Percentiles rank a stretch among this genome's conserved stretches.
Evolutionary conservation across 2,329 filamentous ascomycete genomes (phyloP).

Genomic region (Penicillium decumbens): DNA sequence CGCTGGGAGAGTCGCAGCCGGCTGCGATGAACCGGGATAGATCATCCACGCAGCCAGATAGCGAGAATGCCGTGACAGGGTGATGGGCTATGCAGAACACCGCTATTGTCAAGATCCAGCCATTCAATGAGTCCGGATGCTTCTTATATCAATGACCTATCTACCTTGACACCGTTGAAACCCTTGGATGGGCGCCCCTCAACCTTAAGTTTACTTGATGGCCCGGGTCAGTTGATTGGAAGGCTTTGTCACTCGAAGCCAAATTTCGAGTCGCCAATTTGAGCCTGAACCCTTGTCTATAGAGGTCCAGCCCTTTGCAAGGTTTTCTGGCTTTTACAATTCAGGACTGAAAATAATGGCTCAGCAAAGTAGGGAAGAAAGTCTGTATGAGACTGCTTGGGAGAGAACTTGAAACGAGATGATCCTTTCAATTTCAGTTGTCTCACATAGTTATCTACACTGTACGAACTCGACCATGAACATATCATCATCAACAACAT

Average conservation of each 20-base stretch:
- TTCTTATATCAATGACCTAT: not conserved
- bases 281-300: not conserved
- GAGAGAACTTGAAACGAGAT: not conserved
- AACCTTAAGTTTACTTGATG: not conserved
- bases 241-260: not conserved
- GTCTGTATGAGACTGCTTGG: not conserved
- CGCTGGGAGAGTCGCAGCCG: constrained; percentile 34
- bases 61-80: constrained; percentile 5
- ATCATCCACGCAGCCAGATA: constrained; percentile 5
- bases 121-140: not conserved
- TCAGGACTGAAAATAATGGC: not conserved
- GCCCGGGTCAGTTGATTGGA: not conserved
- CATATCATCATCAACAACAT: not conserved
- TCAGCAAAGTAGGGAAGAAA: not conserved
- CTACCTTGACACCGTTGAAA: not conserved
- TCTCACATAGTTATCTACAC: not conserved
- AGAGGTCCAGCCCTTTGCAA: not conserved
- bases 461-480: not conserved
- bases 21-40: constrained; percentile 5
- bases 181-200: not conserved
- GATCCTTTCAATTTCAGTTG: not conserved
- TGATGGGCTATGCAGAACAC: not conserved
- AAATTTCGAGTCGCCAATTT: not conserved
- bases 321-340: not conserved
- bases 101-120: not conserved